These are phyloP conservation scores for Trichosanthes truncata DNA, from an alignment of 306 rosid genomes.

Conservation along the genomic window DNA sequence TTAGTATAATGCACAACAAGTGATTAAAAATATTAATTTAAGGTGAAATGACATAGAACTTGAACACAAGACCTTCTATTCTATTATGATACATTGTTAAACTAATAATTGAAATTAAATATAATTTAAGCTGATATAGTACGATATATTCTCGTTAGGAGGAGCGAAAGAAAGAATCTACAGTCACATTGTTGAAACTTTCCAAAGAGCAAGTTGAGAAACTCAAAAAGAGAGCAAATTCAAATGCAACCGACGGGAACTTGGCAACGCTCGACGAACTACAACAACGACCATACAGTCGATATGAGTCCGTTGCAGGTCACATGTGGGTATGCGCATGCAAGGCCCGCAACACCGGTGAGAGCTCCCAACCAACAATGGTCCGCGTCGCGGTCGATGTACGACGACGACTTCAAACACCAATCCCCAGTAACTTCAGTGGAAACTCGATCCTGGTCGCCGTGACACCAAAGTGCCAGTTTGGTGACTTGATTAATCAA, in stretches of 20 bases:
- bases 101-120: too few species aligned
- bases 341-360: slow-evolving; percentile 33
- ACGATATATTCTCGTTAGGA: neutral
- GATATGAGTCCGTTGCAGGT: slow-evolving; percentile 34
- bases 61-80: too few species aligned
- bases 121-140: too few species aligned
- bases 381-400: slow-evolving; percentile 35
- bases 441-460: slow-evolving; percentile 41
- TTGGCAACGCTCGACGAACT: neutral
- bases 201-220: slow-evolving; percentile 34
- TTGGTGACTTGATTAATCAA: slow-evolving; percentile 33
- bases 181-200: slow-evolving; percentile 20
- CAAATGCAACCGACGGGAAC: neutral
- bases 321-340: slow-evolving; percentile 52
- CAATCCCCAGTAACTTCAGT: slow-evolving; percentile 33
- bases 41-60: too few species aligned
- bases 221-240: slow-evolving; percentile 30
- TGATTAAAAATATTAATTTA: too few species aligned
- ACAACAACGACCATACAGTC: neutral
- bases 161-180: slow-evolving; percentile 36
- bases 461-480: slow-evolving; percentile 26
- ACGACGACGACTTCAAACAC: slow-evolving; percentile 36
- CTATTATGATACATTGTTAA: too few species aligned
- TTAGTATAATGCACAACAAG: too few species aligned
- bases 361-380: slow-evolving; percentile 22